Evolutionary conservation across 192 early-diverging fungal species (phyloP).

Genomic region (Phlyctochytrium arcticum): DNA sequence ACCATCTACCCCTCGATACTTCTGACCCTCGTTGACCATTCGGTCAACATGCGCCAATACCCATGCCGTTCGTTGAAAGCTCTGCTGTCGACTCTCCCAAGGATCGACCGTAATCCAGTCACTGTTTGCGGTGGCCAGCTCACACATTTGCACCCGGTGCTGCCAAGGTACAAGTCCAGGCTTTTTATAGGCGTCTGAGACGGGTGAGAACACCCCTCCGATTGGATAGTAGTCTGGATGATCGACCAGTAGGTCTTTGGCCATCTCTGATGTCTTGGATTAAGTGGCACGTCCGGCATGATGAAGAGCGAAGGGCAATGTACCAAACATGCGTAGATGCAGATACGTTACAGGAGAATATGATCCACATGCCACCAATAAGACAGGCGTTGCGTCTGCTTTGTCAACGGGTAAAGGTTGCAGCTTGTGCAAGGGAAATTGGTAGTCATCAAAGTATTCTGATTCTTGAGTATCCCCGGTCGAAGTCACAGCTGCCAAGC

Average conservation of each 20-base stretch:
- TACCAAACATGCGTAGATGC: conserved; percentile 99
- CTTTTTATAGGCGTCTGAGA: conserved; percentile 91
- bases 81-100: conserved; percentile 82
- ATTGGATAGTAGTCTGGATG: conserved; percentile 77
- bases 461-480: neutral
- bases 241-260: conserved; percentile 77
- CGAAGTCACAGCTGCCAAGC: conserved; percentile 1
- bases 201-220: conserved; percentile 96
- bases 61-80: conserved; percentile 79
- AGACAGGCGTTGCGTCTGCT: conserved; percentile 66
- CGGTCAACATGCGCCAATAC: conserved; percentile 95
- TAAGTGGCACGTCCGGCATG: neutral
- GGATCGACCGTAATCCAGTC: conserved; percentile 95
- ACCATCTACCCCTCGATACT: too few relatives aligned
- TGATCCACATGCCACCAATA: conserved; percentile 93
- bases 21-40: conserved; percentile 71
- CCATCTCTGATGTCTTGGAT: conserved; percentile 72
- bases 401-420: conserved; percentile 4
- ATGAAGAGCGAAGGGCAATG: conserved; percentile 8
- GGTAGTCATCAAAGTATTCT: conserved; percentile 9
- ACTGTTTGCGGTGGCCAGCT: conserved; percentile 74
- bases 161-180: conserved; percentile 80
- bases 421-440: conserved; percentile 15
- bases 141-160: conserved; percentile 92
- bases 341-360: conserved; percentile 97